phyloP scores from a whole-genome alignment of 2,329 filamentous ascomycete genomes.

The Mycosphaerella sp. region DNA sequence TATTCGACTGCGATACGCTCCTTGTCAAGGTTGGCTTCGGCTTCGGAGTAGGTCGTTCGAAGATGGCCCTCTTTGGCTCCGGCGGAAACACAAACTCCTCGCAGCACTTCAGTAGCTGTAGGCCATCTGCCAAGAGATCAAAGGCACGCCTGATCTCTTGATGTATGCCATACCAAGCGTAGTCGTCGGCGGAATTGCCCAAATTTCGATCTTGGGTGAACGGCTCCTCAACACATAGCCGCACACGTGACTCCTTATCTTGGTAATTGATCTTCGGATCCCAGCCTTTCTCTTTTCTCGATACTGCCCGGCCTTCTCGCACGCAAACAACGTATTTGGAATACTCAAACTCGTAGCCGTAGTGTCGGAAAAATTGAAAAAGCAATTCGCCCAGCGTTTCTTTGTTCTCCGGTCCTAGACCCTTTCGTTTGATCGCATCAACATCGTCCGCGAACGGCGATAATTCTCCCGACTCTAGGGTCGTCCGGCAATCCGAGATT shows the following conservation, averaged over 20 bases:
- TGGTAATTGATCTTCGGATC: conserved; percentile 49
- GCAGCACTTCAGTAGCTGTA: conserved; percentile 75
- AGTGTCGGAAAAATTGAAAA: conserved; percentile 93
- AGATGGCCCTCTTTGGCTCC: conserved; percentile 55
- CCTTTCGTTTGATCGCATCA: conserved; percentile 52
- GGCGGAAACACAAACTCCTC: conserved; percentile 83
- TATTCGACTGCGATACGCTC: conserved; percentile 43
- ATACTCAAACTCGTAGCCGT: conserved; percentile 89
- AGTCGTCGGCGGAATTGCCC: conserved; percentile 93
- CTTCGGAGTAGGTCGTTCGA: conserved; percentile 52
- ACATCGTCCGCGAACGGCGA: conserved; percentile 85
- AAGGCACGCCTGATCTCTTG: conserved; percentile 84
- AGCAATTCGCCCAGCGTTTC: conserved; percentile 78
- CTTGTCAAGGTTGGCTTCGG: conserved; percentile 49
- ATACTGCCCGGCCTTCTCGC: conserved; percentile 68
- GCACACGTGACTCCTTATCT: conserved; percentile 53
- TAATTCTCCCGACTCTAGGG: conserved; percentile 57
- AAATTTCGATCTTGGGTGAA: conserved; percentile 87
- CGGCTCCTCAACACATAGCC: conserved; percentile 90
- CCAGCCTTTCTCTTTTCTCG: conserved; percentile 85
- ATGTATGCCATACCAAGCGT: conserved; percentile 85
- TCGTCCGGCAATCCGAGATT: conserved; percentile 55
- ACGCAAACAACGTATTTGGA: conserved; percentile 79
- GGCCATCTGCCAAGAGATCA: conserved; percentile 64
- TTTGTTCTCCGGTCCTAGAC: conserved; percentile 71